A percentile compares a stretch with the other conserved stretches of the same genome.
Conservation (phyloP, 169 alveolate genomes). For the Plasmodium vivax region DNA sequence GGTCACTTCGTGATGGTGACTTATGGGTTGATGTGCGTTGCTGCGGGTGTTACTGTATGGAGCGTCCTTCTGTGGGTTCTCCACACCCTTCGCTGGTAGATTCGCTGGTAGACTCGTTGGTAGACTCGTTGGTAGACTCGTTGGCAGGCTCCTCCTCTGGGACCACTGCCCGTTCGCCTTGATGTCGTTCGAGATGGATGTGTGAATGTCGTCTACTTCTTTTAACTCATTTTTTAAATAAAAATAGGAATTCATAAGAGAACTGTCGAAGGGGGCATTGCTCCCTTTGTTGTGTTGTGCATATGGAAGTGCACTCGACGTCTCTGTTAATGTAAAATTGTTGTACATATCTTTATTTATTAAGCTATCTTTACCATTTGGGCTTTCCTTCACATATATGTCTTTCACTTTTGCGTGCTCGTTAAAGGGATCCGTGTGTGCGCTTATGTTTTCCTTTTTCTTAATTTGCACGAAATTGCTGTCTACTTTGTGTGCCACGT, state of each 20-base stretch:
- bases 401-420: not conserved
- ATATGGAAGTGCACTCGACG: not conserved
- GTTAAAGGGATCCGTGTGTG: not conserved
- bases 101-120: not conserved
- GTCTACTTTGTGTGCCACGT: not conserved
- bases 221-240: not conserved
- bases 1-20: not conserved
- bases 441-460: not conserved
- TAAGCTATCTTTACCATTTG: not conserved
- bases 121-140: not conserved
- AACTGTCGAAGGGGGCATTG: not conserved
- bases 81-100: not conserved
- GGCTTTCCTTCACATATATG: not conserved
- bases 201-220: not conserved
- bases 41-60: not conserved
- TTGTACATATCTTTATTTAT: not conserved
- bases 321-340: not conserved
- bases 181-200: not conserved
- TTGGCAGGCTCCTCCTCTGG: not conserved
- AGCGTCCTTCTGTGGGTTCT: not conserved
- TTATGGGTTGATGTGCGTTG: not conserved
- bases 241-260: conserved; percentile 7
- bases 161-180: not conserved
- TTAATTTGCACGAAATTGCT: not conserved
- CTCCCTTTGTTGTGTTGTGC: not conserved